Conservation (phyloP, 2,329 filamentous ascomycete genomes). For the Microdochium nivale region DNA sequence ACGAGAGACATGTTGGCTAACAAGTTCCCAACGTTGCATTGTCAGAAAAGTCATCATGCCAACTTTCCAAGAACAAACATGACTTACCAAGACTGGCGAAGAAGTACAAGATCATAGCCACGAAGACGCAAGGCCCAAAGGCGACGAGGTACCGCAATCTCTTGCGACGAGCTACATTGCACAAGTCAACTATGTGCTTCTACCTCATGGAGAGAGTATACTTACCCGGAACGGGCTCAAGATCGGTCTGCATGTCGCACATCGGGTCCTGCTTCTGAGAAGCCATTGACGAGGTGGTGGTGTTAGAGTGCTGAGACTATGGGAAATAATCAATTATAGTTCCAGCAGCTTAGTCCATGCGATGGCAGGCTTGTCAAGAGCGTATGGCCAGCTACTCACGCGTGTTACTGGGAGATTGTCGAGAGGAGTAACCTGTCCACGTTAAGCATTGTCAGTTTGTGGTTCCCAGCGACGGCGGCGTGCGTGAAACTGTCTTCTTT, state of each 20-base stretch:
- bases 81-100: not conserved
- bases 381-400: not conserved
- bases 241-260: not conserved
- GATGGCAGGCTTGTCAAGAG: not conserved
- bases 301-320: not conserved
- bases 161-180: not conserved
- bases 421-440: too few relatives aligned
- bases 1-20: not conserved
- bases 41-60: not conserved
- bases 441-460: too few relatives aligned
- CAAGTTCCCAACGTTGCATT: not conserved
- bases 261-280: not conserved
- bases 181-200: not conserved
- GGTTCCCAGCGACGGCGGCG: too few relatives aligned
- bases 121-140: not conserved
- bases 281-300: not conserved
- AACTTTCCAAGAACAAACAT: not conserved
- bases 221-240: not conserved
- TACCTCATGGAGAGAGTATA: not conserved
- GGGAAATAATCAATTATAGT: not conserved
- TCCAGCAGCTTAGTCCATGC: not conserved
- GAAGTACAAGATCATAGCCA: not conserved
- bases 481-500: too few relatives aligned
- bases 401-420: not conserved
- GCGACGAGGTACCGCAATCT: not conserved